Evolutionary conservation across 2,329 filamentous ascomycete species (phyloP).

Genomic region (Metarhizium guizhouense): DNA sequence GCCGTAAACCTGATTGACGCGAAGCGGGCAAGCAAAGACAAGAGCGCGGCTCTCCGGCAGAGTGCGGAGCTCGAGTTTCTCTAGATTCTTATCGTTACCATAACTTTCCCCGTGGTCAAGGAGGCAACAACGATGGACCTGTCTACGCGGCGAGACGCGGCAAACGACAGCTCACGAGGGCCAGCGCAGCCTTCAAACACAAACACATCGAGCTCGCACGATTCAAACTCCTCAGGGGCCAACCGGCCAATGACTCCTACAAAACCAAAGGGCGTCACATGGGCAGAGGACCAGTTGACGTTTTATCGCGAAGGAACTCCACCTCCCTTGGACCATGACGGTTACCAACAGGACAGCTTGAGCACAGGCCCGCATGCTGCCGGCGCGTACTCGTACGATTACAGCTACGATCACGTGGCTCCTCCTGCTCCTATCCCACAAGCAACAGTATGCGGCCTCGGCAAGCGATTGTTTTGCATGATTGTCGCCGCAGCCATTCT

Average conservation of each 20-base stretch:
- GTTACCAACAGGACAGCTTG: neutral
- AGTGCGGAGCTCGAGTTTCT: neutral
- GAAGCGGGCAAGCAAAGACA: neutral
- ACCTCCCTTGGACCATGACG: conserved; percentile 15
- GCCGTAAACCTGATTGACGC: neutral
- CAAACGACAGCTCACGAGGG: neutral
- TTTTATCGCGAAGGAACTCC: conserved; percentile 33
- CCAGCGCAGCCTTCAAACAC: neutral
- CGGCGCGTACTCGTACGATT: conserved; percentile 15
- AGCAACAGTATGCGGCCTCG: conserved; percentile 16
- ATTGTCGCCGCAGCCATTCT: conserved; percentile 20
- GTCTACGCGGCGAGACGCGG: neutral
- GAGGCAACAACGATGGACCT: neutral
- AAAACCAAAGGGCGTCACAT: conserved; percentile 1
- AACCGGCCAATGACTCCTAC: neutral
- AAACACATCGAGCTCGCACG: neutral
- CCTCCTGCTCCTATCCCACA: conserved; percentile 14
- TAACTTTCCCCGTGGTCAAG: neutral
- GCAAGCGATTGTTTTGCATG: conserved; percentile 26
- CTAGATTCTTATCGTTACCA: neutral
- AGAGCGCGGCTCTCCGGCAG: neutral
- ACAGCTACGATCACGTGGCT: conserved; percentile 15
- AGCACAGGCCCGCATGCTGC: conserved; percentile 2
- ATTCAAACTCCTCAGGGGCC: neutral
- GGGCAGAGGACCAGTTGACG: conserved; percentile 20